Percentiles rank a stretch among this genome's conserved stretches.
phyloP scores from a whole-genome alignment of 1,284 basidiomycete genomes.

The Takashimella koratensis region DNA sequence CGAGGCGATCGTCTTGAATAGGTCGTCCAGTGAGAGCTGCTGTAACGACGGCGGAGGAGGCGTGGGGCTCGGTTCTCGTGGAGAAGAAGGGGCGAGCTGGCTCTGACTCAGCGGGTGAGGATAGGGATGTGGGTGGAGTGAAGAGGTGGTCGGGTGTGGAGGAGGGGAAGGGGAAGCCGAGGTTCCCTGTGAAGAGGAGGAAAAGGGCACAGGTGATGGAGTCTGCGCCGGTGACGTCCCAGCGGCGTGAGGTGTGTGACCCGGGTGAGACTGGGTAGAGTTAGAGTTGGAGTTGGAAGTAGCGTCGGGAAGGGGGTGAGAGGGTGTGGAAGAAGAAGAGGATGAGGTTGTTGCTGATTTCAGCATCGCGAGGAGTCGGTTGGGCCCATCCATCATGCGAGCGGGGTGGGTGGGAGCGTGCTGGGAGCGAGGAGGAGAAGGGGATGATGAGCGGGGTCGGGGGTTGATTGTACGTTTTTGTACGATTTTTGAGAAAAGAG shows the following conservation, averaged over 20 bases:
- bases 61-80: constrained; percentile 20
- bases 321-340: too few relatives aligned
- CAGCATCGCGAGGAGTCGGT: constrained; percentile 39
- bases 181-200: too few relatives aligned
- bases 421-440: background rate
- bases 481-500: too few relatives aligned
- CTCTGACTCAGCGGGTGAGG: constrained; percentile 1
- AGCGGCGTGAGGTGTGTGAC: too few relatives aligned
- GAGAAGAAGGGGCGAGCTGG: constrained; percentile 2
- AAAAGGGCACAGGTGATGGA: too few relatives aligned
- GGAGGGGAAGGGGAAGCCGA: background rate
- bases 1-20: constrained; percentile 36
- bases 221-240: too few relatives aligned
- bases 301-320: too few relatives aligned
- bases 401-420: background rate
- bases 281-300: too few relatives aligned
- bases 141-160: background rate
- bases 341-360: constrained; percentile 24
- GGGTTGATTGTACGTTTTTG: background rate
- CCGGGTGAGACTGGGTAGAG: too few relatives aligned
- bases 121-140: constrained; percentile 1
- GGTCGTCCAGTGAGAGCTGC: constrained; percentile 30
- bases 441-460: background rate
- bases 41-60: constrained; percentile 29
- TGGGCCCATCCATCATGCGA: constrained; percentile 24